Percentiles rank a stretch among this genome's conserved stretches.
Evolutionary conservation across 345 rosid genomes (phyloP).

Genomic region (Aquilaria yunnanensis): DNA sequence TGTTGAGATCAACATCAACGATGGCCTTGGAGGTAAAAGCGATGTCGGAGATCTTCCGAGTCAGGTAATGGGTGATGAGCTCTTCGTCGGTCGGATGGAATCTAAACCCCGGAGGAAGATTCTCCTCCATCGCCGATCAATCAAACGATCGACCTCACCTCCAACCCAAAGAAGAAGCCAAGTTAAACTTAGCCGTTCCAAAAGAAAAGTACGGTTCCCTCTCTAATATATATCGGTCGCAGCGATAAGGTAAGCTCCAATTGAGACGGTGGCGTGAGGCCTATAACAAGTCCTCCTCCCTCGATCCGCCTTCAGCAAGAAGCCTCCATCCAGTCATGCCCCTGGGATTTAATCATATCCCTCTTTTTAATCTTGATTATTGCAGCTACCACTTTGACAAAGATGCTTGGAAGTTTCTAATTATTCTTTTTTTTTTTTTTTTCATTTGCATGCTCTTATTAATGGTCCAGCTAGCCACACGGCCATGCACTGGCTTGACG

Average conservation of each 20-base stretch:
- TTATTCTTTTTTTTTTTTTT: conserved; percentile 10
- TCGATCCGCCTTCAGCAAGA: conserved; percentile 39
- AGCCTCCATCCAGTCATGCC: conserved; percentile 22
- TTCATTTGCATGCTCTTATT: conserved; percentile 4
- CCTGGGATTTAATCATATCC: conserved; percentile 4
- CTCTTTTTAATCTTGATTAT: conserved; percentile 35
- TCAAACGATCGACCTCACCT: background rate
- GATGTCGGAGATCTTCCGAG: conserved; percentile 54
- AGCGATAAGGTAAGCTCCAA: conserved; percentile 1
- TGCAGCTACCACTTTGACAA: conserved; percentile 93
- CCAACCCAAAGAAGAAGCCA: background rate
- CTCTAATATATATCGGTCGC: conserved; percentile 5
- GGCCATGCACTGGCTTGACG: background rate
- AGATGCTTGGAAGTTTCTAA: conserved; percentile 26
- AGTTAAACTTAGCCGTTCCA: background rate
- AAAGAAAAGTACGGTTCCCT: conserved; percentile 1
- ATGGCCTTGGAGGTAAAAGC: conserved; percentile 73
- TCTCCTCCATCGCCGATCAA: conserved; percentile 49
- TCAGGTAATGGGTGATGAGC: conserved; percentile 76
- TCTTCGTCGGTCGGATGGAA: conserved; percentile 98
- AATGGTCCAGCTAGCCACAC: conserved; percentile 1
- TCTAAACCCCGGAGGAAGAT: conserved; percentile 96
- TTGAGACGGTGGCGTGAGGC: conserved; percentile 10
- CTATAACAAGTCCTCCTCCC: background rate
- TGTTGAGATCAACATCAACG: conserved; percentile 94